Evolutionary conservation across 2,329 filamentous ascomycete species (phyloP), one percentile per base, ranked within the genome.

Genomic region (Tympanopsis confertula): DNA sequence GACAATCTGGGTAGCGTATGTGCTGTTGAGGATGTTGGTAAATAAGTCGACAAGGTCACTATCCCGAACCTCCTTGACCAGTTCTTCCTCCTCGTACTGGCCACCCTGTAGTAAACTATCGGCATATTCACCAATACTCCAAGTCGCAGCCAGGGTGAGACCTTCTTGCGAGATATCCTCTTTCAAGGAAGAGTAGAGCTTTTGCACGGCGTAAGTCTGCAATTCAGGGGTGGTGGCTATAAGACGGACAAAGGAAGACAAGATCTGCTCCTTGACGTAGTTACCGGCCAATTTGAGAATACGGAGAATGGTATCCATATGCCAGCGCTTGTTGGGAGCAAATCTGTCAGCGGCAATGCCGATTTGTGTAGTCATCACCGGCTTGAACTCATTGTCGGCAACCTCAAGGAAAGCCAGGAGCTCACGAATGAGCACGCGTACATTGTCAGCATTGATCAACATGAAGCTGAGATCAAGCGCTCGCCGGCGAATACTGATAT

Each of bases 401-500:
- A 94, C 87, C 58, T 98, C 91, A 41, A 98, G 62, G 69, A 98
- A 98, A 5, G 91, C 87, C 32, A 98, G 69, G 29, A 98, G 68
- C 56, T 98, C 93, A 44, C 93, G 71, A 42, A 98, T 91, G 28
- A 98, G 71, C 4, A 96, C 85, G 28, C 91, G 80, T 24, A 98
- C 87, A 50, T 98, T 98, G 59, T 81, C 78, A 56, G 96, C 91
- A 56, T 98, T 96, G 61, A 98, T 95, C 38, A 98, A 68, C 4
- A 93, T 98, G 55, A 98, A 98, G 60, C 91, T 96, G 40, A 98
- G 76, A 55, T 98, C 91, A 28, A 98, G 71, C n/a, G 91, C 91
- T 60, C 91, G 78, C 53, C 91, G 74, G 52, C 93, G 76, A 51
- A 98, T 98, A 63, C 89, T 96, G 58, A 98, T 96, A 64, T 98